Base-by-base conservation (phyloP, 495 filamentous ascomycete species). In the Aspergillus coremiiformis region DNA sequence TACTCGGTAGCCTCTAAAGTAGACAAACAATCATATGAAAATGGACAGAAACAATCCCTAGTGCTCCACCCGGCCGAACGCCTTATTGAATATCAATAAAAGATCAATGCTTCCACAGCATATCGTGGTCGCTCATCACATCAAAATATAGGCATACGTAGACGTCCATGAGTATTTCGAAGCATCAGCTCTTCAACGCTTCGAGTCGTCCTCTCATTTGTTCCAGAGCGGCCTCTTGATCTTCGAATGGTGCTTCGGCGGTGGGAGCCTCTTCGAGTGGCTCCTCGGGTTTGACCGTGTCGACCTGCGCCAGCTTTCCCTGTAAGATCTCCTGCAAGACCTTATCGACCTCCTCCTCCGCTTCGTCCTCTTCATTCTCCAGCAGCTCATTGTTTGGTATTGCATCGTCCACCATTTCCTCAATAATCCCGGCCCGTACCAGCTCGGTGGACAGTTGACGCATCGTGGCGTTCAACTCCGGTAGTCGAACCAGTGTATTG, bases 191-290 rank as follows among this genome's bases (percentile, higher is more conserved):
- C 79, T 92, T 87, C 61, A 97, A 71, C 29, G 89, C 90, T 71
- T 96, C 90, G 61, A 98, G 65, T 30, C 92, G 75, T 45, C 89
- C 89, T 66, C 90, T 77, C 94, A 96, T 98, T 74, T 95, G 85
- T 57, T 86, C 86, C 68, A 98, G 78, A 64, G 90, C 88, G 29
- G 84, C 87, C 68, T 91, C 87, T 54, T 85, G 82, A 51, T 91
- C 86, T 62, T 91, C 87, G 66, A 94, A 85, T 30, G 89, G 86
- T 56, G 86, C 83, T 46, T 86, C 84, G 45, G 64, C 66, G n/a
- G 63, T 58, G 39, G 71, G 64, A 54, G 78, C 71, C 54, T 80
- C 75, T 49, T 82, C 79, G 49, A 84, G 68, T 21, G 79, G 80
- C 54, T 76, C 73, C 54, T 77, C 72, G 20, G 73, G 66, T 29